These are phyloP conservation scores for Mycena epipterygia DNA, from an alignment of 768 basidiomycete species.

Conservation along the genomic window DNA sequence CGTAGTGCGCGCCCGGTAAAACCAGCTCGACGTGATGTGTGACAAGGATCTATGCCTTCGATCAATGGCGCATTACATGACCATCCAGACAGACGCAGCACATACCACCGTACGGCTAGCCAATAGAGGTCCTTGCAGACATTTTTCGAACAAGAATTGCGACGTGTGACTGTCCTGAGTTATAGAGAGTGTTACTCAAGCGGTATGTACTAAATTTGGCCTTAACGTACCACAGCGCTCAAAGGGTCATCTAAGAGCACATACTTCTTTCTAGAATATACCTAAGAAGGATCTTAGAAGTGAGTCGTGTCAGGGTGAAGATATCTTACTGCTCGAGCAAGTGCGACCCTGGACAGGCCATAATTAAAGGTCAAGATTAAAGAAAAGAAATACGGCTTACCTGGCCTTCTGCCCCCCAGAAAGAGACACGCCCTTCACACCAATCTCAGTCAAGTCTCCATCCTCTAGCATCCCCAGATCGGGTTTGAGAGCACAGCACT, in stretches of 20 bases:
- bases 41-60: constrained; percentile 61
- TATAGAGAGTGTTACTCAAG: neutral
- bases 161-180: neutral
- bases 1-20: constrained; percentile 52
- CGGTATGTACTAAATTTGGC: neutral
- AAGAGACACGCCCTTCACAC: constrained; percentile 61
- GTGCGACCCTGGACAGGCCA: constrained; percentile 61
- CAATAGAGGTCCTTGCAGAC: neutral
- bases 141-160: neutral
- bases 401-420: constrained; percentile 73
- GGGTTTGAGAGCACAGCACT: constrained; percentile 84
- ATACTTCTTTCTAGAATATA: constrained; percentile 64
- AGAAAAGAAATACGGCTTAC: constrained; percentile 39
- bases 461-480: constrained; percentile 92
- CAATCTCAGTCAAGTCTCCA: constrained; percentile 82
- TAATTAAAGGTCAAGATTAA: neutral
- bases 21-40: constrained; percentile 91
- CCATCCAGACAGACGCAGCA: no score
- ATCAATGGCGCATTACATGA: neutral
- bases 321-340: constrained; percentile 63
- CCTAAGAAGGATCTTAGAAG: neutral
- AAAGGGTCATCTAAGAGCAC: constrained; percentile 72
- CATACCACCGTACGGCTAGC: neutral
- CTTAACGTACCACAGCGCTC: constrained; percentile 67
- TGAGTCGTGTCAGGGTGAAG: neutral